Evolutionary conservation across 2,329 filamentous ascomycete species (phyloP), one percentile per base, ranked within the genome.

Genomic region (Orbilia quercus): DNA sequence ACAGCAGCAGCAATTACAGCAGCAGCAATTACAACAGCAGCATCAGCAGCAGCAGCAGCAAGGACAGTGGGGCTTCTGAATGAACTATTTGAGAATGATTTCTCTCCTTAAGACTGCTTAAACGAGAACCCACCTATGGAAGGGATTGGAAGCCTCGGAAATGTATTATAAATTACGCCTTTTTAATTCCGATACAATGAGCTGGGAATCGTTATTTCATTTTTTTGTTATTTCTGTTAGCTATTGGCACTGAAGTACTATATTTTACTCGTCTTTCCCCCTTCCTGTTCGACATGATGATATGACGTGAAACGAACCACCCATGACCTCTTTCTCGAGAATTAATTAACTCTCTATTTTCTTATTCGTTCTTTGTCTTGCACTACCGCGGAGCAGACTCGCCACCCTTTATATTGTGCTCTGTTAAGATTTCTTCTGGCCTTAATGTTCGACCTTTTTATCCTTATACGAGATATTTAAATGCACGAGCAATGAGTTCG

Each of bases 1-100:
- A 22, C 58, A 84, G 7, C 84, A 86, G 75, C 86, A 88, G 77
- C 84, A 84, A n/a, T n/a, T n/a, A 28, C 57, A 64, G 38, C 57
- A 64, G 5, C 51, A 48, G 14, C 63, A 60, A 40, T 47, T 84
- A 6, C 84, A 85, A 75, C 86, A 89, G 40, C 31, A 47, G n/a
- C 58, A 53, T 20, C 64, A 60, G 20, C 58, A 84, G 7, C 84
- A 86, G 75, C 86, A 88, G 77, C 84, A 84, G 20, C 65, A 70
- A 58, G 57, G 57, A 22, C 51, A 64, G 45, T 65, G 67, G 59
- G 67, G 67, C 1, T 63, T 63, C 28, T 63, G 36, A 57, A n/a
- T 31, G 36, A 12, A 42, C 25, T 40, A 22, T 25, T 16, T 18
- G 25, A 18, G 7, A 7, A 11, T 9, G 3, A 16, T 12, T 40